Conservation (phyloP, 495 filamentous ascomycete species). For the Penicillium herquei region DNA sequence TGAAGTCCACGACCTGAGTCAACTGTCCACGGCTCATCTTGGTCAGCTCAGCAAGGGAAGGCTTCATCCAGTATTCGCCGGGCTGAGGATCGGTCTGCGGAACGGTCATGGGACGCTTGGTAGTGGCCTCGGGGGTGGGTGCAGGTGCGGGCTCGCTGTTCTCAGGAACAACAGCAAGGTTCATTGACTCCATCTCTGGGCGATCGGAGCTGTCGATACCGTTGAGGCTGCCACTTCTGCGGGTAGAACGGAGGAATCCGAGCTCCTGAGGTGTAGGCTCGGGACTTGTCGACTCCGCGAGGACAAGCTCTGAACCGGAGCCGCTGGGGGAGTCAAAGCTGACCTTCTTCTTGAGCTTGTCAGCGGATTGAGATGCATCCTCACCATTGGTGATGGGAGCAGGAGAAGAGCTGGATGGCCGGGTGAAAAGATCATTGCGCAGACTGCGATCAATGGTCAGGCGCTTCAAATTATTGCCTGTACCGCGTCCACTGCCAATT, state of each 20-base stretch:
- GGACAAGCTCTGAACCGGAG: conserved; percentile 44
- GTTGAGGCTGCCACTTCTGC: conserved; percentile 43
- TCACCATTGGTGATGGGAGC: conserved; percentile 51
- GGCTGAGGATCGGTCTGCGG: conserved; percentile 54
- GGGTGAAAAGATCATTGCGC: conserved; percentile 69
- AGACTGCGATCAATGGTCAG: conserved; percentile 86
- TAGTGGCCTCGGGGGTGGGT: conserved; percentile 25
- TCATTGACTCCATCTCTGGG: conserved; percentile 71
- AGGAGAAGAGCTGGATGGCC: conserved; percentile 41
- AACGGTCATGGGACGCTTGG: conserved; percentile 23
- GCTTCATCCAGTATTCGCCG: conserved; percentile 84
- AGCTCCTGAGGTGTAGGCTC: conserved; percentile 64
- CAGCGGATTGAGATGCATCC: conserved; percentile 33
- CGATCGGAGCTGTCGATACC: conserved; percentile 49
- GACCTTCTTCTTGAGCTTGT: conserved; percentile 73
- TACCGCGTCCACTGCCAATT: conserved; percentile 59
- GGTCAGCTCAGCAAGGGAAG: conserved; percentile 65
- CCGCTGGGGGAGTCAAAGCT: conserved; percentile 70
- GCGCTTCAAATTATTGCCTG: conserved; percentile 74
- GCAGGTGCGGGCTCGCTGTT: conserved; percentile 48
- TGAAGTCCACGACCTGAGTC: conserved; percentile 67
- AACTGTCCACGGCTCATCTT: conserved; percentile 72
- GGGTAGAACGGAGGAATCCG: conserved; percentile 61
- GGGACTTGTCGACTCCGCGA: conserved; percentile 45
- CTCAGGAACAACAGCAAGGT: conserved; percentile 77